These are phyloP conservation scores for Hysterangium stoloniferum DNA, from an alignment of 768 basidiomycete species.

Conservation along the genomic window DNA sequence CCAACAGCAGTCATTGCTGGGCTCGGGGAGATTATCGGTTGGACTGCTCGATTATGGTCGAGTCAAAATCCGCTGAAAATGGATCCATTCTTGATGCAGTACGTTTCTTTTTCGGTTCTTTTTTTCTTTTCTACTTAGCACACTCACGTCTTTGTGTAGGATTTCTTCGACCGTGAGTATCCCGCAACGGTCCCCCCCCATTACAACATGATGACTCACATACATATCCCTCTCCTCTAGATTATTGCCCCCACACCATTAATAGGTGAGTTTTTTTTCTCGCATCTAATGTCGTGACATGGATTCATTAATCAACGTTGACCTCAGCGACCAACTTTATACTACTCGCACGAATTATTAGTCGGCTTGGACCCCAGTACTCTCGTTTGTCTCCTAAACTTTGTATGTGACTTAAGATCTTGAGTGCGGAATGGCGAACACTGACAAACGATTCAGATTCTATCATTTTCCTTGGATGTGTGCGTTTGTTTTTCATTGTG, in stretches of 20 bases:
- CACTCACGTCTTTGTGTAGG: not conserved
- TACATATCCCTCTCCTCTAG: not conserved
- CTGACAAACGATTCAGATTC: too few relatives aligned
- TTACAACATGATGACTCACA: not conserved
- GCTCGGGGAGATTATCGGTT: constrained; percentile 20
- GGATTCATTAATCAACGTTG: too few relatives aligned
- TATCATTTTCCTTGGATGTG: too few relatives aligned
- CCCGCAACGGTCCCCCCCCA: not conserved
- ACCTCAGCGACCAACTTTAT: too few relatives aligned
- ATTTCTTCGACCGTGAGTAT: not conserved
- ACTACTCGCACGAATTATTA: too few relatives aligned
- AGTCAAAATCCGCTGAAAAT: constrained; percentile 2
- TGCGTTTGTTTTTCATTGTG: not conserved
- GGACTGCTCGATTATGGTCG: constrained; percentile 18
- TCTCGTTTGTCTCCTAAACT: too few relatives aligned
- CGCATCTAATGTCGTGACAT: too few relatives aligned
- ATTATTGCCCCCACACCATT: not conserved
- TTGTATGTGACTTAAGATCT: too few relatives aligned
- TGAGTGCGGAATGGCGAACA: too few relatives aligned
- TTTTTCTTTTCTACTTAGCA: not conserved
- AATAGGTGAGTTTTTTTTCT: not conserved
- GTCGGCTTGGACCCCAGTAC: too few relatives aligned
- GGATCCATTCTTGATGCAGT: constrained; percentile 26
- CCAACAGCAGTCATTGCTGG: constrained; percentile 18
- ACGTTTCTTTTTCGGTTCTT: constrained; percentile 36